Conservation (phyloP, 163 green algal species). For the Scenedesmus sp. region DNA sequence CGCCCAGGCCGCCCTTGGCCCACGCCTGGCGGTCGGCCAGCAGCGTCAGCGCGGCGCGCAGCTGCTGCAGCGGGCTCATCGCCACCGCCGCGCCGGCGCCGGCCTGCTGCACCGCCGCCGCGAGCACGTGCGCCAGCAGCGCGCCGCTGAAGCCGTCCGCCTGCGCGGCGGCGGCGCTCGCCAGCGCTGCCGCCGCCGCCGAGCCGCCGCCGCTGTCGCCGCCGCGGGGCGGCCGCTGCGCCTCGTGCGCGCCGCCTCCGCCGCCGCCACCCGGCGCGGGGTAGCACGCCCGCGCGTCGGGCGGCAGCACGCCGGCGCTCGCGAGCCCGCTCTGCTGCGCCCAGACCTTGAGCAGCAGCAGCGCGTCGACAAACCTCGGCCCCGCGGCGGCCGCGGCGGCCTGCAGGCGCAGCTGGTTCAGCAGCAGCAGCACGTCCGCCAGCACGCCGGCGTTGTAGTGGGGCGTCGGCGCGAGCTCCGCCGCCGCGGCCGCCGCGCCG, state of each 20-base stretch:
- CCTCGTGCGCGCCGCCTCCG: no score
- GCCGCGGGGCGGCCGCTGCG: no score
- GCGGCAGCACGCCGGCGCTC: constrained; percentile 2
- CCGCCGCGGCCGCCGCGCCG: constrained; percentile 24
- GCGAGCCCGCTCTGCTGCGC: constrained; percentile 6
- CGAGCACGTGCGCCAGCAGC: background rate
- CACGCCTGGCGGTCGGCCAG: constrained; percentile 61
- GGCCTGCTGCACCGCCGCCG: background rate
- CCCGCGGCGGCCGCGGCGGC: constrained; percentile 31
- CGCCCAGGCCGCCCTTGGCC: constrained; percentile 33
- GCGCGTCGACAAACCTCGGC: constrained; percentile 45
- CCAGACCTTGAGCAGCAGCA: constrained; percentile 70
- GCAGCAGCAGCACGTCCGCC: constrained; percentile 65
- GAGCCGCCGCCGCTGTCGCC: background rate
- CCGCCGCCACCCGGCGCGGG: no score
- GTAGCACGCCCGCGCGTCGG: background rate
- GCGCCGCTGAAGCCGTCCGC: constrained; percentile 41
- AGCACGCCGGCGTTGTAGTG: constrained; percentile 73
- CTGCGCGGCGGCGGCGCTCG: background rate
- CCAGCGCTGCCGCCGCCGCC: background rate
- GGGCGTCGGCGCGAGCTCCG: constrained; percentile 60
- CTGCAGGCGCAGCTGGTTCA: constrained; percentile 36
- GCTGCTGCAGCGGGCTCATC: constrained; percentile 70
- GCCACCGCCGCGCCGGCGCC: constrained; percentile 44
- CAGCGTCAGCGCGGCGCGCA: constrained; percentile 60